Evolutionary conservation across 2,329 filamentous ascomycete species (phyloP).

Genomic region (Triangularia verruculosa): DNA sequence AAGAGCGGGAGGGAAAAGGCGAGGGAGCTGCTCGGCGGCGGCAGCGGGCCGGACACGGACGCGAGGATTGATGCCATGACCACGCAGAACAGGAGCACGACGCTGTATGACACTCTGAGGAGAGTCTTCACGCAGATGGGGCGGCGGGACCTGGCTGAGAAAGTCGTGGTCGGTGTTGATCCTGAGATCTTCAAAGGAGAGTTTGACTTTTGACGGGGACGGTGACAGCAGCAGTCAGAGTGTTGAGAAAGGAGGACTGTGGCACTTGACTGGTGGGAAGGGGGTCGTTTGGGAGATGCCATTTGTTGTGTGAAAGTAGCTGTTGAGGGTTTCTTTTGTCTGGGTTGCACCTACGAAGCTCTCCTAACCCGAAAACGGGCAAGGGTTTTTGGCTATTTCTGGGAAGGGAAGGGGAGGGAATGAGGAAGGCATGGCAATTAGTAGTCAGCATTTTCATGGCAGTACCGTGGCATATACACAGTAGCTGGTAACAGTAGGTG

Average conservation of each 20-base stretch:
- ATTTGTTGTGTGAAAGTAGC: neutral
- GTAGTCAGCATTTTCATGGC: neutral
- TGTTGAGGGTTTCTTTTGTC: neutral
- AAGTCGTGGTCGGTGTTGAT: conserved; percentile 86
- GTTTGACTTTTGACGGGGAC: conserved; percentile 70
- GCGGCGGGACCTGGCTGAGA: conserved; percentile 79
- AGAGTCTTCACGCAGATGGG: conserved; percentile 98
- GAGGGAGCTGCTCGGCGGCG: conserved; percentile 67
- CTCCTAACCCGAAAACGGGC: neutral
- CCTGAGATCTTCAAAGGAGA: conserved; percentile 84
- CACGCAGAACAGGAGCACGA: conserved; percentile 93
- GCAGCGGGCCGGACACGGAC: conserved; percentile 48
- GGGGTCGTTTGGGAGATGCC: conserved; percentile 18
- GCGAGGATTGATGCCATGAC: conserved; percentile 82
- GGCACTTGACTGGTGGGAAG: conserved; percentile 19
- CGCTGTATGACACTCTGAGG: conserved; percentile 89
- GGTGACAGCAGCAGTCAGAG: conserved; percentile 12
- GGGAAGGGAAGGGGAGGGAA: neutral
- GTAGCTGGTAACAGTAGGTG: neutral
- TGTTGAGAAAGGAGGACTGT: neutral
- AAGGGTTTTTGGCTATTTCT: neutral
- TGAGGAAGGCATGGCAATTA: neutral
- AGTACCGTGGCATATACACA: neutral
- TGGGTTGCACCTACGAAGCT: too few species aligned
- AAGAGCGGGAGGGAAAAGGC: conserved; percentile 79